phyloP scores from a whole-genome alignment of 2,329 filamentous ascomycete genomes.

The Drechslerella coelobrocha region DNA sequence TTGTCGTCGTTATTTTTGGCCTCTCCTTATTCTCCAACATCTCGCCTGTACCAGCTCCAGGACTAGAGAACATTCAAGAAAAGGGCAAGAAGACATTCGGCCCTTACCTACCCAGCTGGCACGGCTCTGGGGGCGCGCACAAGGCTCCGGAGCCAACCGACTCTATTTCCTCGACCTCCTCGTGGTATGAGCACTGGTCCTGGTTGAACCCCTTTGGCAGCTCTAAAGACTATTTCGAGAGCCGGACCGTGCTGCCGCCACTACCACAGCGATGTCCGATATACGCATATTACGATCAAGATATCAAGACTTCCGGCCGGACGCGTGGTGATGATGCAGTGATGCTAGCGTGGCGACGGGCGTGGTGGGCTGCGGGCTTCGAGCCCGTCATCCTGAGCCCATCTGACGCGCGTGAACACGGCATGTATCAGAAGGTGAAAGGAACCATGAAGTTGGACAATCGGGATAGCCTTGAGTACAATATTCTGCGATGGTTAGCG shows the following conservation, averaged over 20 bases:
- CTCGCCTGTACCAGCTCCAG: slow-evolving; percentile 58
- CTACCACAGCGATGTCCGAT: slow-evolving; percentile 73
- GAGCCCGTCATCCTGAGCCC: slow-evolving; percentile 79
- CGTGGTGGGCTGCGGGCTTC: slow-evolving; percentile 96
- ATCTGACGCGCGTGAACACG: slow-evolving; percentile 82
- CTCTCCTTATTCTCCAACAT: slow-evolving; percentile 60
- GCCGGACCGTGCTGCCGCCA: slow-evolving; percentile 81
- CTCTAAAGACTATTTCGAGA: slow-evolving; percentile 78
- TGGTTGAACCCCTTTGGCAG: slow-evolving; percentile 92
- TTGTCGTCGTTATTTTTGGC: slow-evolving; percentile 60
- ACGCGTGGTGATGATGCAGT: slow-evolving; percentile 73
- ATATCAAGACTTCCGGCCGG: slow-evolving; percentile 67
- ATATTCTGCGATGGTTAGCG: slow-evolving; percentile 84
- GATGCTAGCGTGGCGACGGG: slow-evolving; percentile 84
- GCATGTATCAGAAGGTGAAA: slow-evolving; percentile 72
- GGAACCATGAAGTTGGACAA: slow-evolving; percentile 62
- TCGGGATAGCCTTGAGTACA: slow-evolving; percentile 65
- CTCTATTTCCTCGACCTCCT: slow-evolving; percentile 45
- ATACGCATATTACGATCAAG: slow-evolving; percentile 88
- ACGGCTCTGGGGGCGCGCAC: slow-evolving; percentile 67
- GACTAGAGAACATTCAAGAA: slow-evolving; percentile 32
- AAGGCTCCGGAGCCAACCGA: slow-evolving; percentile 57
- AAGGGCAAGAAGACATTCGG: slow-evolving; percentile 49
- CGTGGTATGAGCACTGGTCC: slow-evolving; percentile 88
- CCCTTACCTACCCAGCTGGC: slow-evolving; percentile 41